phyloP scores from a whole-genome alignment of 179 eudicot genomes.

The Camellia oleifera region DNA sequence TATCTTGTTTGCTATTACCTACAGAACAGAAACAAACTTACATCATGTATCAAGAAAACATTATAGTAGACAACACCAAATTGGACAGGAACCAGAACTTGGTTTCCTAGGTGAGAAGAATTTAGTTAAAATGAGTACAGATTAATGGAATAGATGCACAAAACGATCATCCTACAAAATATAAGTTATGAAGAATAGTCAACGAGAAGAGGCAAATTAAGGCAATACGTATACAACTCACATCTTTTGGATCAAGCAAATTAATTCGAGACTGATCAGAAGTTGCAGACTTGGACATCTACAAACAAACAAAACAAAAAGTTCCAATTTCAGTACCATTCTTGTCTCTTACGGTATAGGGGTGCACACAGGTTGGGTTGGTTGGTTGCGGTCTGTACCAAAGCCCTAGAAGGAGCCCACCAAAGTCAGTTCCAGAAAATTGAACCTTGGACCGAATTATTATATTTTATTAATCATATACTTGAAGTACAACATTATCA shows the following conservation, averaged over 20 bases:
- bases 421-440: no score
- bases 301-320: constrained; percentile 22
- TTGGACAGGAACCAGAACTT: background rate
- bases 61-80: background rate
- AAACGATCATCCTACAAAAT: background rate
- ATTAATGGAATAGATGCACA: background rate
- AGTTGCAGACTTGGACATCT: constrained; percentile 97
- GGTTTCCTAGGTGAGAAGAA: background rate
- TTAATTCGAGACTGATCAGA: constrained; percentile 92
- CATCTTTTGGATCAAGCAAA: constrained; percentile 85
- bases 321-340: no score
- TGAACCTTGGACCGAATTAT: no score
- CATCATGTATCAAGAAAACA: background rate
- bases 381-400: no score
- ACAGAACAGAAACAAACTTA: constrained; percentile 20
- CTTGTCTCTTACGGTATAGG: no score
- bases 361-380: no score
- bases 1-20: constrained; percentile 87
- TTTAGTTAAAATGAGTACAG: background rate
- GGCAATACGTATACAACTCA: constrained; percentile 39
- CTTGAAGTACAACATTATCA: no score
- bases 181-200: background rate
- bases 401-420: no score
- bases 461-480: no score
- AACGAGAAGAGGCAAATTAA: constrained; percentile 7